Evolutionary conservation across 306 rosid genomes (phyloP), one percentile per base, ranked within the genome.

Genomic region (Dryas drummondii): DNA sequence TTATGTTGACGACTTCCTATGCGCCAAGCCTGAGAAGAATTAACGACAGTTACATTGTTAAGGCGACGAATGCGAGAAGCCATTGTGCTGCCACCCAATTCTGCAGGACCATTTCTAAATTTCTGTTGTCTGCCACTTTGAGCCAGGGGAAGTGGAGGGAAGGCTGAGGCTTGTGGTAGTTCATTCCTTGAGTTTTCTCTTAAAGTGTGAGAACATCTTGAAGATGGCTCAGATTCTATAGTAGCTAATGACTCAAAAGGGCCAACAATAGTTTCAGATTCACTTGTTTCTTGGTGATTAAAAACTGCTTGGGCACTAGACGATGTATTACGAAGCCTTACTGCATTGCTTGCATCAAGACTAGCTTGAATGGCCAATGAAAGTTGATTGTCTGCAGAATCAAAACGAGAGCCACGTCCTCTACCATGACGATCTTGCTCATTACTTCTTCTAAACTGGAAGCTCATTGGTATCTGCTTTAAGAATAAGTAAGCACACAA

Each of bases 381-480:
- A 79, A 91, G 88, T 84, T 88, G 91, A 73, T 79, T 80, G 27
- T 90, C 96, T 52, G 94, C 84, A 81, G 71, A 48, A 80, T 90
- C 94, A 63, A 87, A 86, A 68, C 71, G 87, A 82, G 87, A 91
- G 3, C 81, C 72, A 32, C 79, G 88, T n/a, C 87, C 88, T 74
- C 84, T 58, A 54, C 87, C 91, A 63, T 84, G 93, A 70, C 75
- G 90, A 70, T 83, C 96, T 56, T 86, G 88, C 42, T 90, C 96
- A 68, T 81, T 84, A 86, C 81, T 80, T 73, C 86, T 88, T 74
- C 90, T 86, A 72, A 84, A 91, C 46, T 80, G 82, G 47, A 94
- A 91, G 70, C 97, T 90, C 50, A 97, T 89, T 26, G 98, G 97
- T 83, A 94, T 91, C 98, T 94, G 83, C 40, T 63, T 61, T 40